phyloP scores from a whole-genome alignment of 805 yeast genomes.

The Hanseniaspora taiwanica region DNA sequence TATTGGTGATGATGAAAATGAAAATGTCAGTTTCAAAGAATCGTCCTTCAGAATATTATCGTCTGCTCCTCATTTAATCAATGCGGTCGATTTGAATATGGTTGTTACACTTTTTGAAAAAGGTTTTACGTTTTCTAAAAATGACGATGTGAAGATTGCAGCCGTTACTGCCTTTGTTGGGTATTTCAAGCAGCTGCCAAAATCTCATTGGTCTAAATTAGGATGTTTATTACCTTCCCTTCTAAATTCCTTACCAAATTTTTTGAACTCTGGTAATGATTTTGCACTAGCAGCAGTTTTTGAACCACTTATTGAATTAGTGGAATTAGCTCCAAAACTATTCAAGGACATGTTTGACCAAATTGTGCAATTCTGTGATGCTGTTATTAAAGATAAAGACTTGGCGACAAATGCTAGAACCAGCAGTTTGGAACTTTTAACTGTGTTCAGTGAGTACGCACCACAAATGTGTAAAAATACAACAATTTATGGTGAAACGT shows the following conservation, averaged over 20 bases:
- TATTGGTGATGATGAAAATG: slow-evolving; percentile 15
- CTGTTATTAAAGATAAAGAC: slow-evolving; percentile 68
- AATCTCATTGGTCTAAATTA: slow-evolving; percentile 61
- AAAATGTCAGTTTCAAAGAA: slow-evolving; percentile 59
- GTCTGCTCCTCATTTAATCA: slow-evolving; percentile 67
- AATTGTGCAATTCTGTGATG: slow-evolving; percentile 75
- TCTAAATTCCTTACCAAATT: slow-evolving; percentile 75
- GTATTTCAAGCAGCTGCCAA: slow-evolving; percentile 72
- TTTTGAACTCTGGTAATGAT: slow-evolving; percentile 68
- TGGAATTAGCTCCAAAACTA: slow-evolving; percentile 87
- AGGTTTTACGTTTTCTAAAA: slow-evolving; percentile 40
- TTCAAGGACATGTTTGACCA: slow-evolving; percentile 83
- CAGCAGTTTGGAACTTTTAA: slow-evolving; percentile 76
- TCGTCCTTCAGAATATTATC: slow-evolving; percentile 84
- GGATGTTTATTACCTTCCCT: slow-evolving; percentile 72
- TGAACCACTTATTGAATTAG: slow-evolving; percentile 79
- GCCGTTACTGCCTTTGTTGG: slow-evolving; percentile 89
- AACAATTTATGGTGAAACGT: slow-evolving; percentile 51
- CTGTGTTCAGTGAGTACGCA: slow-evolving; percentile 84
- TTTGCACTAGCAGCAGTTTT: slow-evolving; percentile 75
- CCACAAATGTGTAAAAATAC: slow-evolving; percentile 90
- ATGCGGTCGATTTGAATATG: slow-evolving; percentile 39
- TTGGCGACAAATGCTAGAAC: slow-evolving; percentile 69
- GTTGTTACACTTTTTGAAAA: slow-evolving; percentile 57
- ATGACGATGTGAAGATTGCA: slow-evolving; percentile 78